Conservation (phyloP, 352 stramenopile genomes). For the Phytophthora rubi region DNA sequence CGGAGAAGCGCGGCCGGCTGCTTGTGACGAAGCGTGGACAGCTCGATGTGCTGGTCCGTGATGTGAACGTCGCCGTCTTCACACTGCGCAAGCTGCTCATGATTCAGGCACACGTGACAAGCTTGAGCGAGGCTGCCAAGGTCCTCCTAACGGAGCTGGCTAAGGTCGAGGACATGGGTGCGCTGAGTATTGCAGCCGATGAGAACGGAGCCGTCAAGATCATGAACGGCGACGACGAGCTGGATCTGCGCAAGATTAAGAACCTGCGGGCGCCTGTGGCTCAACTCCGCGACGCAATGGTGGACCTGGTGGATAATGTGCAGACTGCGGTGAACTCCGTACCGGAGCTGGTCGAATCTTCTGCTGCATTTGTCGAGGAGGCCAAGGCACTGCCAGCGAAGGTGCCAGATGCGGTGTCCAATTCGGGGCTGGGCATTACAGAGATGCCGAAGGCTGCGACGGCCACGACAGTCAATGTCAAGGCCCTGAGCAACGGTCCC, state of each 20-base stretch:
- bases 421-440: constrained; percentile 45
- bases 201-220: constrained; percentile 52
- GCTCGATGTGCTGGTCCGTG: constrained; percentile 29
- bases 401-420: constrained; percentile 48
- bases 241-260: constrained; percentile 55
- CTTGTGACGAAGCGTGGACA: constrained; percentile 29
- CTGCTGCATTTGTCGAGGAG: constrained; percentile 43
- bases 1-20: constrained; percentile 46
- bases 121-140: constrained; percentile 39
- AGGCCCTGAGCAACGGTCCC: constrained; percentile 51
- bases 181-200: constrained; percentile 42
- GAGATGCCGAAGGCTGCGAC: constrained; percentile 52
- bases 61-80: constrained; percentile 31
- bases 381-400: constrained; percentile 53
- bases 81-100: constrained; percentile 52
- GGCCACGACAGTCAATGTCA: constrained; percentile 49
- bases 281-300: constrained; percentile 55
- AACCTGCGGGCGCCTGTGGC: constrained; percentile 48
- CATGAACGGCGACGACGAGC: constrained; percentile 51
- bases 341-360: constrained; percentile 52
- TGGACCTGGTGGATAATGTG: constrained; percentile 61
- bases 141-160: constrained; percentile 53
- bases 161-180: constrained; percentile 50
- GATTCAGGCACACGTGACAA: constrained; percentile 41
- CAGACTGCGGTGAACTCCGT: constrained; percentile 53